phyloP scores from a whole-genome alignment of 176 grass and related monocot genomes.

The Musa acuminata region DNA sequence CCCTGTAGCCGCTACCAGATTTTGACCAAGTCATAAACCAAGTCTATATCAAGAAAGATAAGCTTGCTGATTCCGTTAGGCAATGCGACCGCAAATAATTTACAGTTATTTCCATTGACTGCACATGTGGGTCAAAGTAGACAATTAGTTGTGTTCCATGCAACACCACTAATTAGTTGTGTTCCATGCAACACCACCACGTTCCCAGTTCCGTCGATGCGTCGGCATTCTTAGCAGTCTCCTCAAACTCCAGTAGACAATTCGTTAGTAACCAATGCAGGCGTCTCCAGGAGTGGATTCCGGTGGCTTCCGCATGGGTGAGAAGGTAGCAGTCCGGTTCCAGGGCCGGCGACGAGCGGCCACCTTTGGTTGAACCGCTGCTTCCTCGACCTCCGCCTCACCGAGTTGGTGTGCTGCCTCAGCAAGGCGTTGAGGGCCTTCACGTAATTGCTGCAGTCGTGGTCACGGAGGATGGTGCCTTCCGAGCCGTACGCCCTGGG shows the following conservation, averaged over 20 bases:
- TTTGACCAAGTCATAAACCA: too few relatives aligned
- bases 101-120: conserved; percentile 3
- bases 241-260: neutral
- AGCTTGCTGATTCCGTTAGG: neutral
- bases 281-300: neutral
- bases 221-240: neutral
- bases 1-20: too few relatives aligned
- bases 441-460: conserved; percentile 94
- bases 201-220: neutral
- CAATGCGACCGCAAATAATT: neutral
- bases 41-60: neutral
- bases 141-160: too few relatives aligned
- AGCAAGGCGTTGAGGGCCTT: conserved; percentile 40
- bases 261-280: neutral
- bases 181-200: neutral
- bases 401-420: conserved; percentile 36
- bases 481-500: conserved; percentile 63
- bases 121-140: neutral
- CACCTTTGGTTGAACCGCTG: conserved; percentile 18
- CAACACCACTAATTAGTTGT: neutral
- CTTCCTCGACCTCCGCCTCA: conserved; percentile 21
- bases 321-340: neutral
- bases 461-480: conserved; percentile 89
- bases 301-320: neutral
- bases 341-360: neutral